Evolutionary conservation across 768 basidiomycete genomes (phyloP), one percentile per base, ranked within the genome.

Genomic region (Asterophora lycoperdoides): DNA sequence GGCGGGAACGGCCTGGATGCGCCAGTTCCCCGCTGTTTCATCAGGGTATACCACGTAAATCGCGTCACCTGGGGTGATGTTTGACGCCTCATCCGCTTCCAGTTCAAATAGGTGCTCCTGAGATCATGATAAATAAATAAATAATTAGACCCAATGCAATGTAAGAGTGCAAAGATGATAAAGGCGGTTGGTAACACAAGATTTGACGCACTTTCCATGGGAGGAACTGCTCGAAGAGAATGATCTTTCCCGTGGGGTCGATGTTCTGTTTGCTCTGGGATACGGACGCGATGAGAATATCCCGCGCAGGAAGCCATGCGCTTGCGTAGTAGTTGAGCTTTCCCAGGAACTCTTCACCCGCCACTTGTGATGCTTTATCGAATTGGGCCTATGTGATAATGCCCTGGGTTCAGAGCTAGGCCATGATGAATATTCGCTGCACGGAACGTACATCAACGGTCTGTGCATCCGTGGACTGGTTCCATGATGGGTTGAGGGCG

Each of bases 11-110:
- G 95, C 94, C 63, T 98, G 95, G 38, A 99, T 69, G 35, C 96
- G 83, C 94, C 94, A 99, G 61, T 76, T 84, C 5, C 72, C 76
- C 10, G 66, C 73, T 1, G 71, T 73, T 63, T 91, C 89, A 57
- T 97, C 94, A 1, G 92, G 88, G 64, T 97, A 98, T 46, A 99
- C 72, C 44, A 93, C 76, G 64, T 97, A 98, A 30, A 87, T 73
- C 3, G 90, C 84, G 54, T 82, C 73, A 44, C 74, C 69, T 7
- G 78, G 64, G 1, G 65, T 61, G 9, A 69, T 58, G 1, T 76
- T 48, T 28, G 79, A 68, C 1, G 62, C 60, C 13, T 76, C 65
- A 44, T 86, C 81, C 2, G 68, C 64, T 67, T 97, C 95, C 32
- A 95, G 73, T 49, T 89, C 83, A 64, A 93, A 94, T 9, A 99